Evolutionary conservation across 129 eudicot genomes (phyloP).

Genomic region (sunflower (Helianthus annuus)): DNA sequence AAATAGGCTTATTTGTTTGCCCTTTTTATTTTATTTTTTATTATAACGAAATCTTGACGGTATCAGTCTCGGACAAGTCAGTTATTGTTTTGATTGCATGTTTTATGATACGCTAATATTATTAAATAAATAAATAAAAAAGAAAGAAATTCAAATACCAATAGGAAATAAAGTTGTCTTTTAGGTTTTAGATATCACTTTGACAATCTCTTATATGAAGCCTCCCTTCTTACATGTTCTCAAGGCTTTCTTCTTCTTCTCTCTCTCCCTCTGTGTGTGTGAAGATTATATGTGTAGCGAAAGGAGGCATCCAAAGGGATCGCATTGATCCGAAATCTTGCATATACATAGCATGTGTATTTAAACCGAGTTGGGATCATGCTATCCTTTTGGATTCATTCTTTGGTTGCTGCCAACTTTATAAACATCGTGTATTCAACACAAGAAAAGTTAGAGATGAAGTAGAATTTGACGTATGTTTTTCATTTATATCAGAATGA

Average conservation of each 20-base stretch:
- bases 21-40: too few species aligned
- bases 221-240: slow-evolving; percentile 41
- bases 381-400: slow-evolving; percentile 95
- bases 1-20: not conserved
- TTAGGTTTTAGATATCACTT: slow-evolving; percentile 26
- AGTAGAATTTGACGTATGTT: not conserved
- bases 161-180: slow-evolving; percentile 12
- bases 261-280: not conserved
- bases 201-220: slow-evolving; percentile 43
- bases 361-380: slow-evolving; percentile 58
- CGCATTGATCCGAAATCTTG: slow-evolving; percentile 82
- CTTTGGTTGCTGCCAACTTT: slow-evolving; percentile 58
- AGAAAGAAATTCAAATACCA: slow-evolving; percentile 1
- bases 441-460: not conserved
- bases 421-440: not conserved
- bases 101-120: slow-evolving; percentile 3
- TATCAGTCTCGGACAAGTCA: not conserved
- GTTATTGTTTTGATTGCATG: slow-evolving; percentile 15
- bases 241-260: slow-evolving; percentile 28
- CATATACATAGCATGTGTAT: not conserved
- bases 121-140: slow-evolving; percentile 1
- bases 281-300: slow-evolving; percentile 40
- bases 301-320: slow-evolving; percentile 96
- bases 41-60: not conserved
- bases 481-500: too few species aligned